Percentiles rank a stretch among this genome's conserved stretches.
Conservation (phyloP, 768 basidiomycete genomes). For the Naganishia randhawae region DNA sequence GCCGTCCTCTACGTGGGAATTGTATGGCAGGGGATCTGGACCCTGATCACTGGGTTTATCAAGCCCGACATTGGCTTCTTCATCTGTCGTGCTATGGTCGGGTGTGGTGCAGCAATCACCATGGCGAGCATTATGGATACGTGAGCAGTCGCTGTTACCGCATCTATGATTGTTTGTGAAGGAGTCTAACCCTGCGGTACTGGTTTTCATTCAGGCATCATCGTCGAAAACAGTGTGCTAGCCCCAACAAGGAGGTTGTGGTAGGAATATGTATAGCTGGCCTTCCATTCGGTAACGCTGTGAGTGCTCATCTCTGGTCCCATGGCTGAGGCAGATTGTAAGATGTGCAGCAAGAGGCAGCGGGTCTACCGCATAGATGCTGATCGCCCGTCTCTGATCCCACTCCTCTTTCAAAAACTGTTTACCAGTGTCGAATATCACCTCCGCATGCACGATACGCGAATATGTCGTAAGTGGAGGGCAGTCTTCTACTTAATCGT, state of each 20-base stretch:
- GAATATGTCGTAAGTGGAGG: not conserved
- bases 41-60: not conserved
- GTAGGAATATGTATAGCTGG: conserved; percentile 1
- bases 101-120: not conserved
- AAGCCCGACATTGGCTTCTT: not conserved
- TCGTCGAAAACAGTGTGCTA: conserved; percentile 7
- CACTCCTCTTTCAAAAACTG: too few species aligned
- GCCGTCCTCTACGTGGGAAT: conserved; percentile 4
- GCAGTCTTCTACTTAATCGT: not conserved
- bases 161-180: not conserved
- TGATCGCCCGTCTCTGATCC: too few species aligned
- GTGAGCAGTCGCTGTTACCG: too few species aligned
- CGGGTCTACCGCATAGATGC: too few species aligned
- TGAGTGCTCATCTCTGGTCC: not conserved
- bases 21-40: conserved; percentile 1
- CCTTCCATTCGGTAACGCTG: conserved; percentile 8
- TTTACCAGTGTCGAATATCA: too few species aligned
- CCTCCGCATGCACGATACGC: too few species aligned
- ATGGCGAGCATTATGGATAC: conserved; percentile 11
- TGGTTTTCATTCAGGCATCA: not conserved
- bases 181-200: not conserved
- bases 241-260: not conserved
- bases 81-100: not conserved
- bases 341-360: not conserved
- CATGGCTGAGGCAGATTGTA: not conserved